Conservation (phyloP, 2,329 filamentous ascomycete species). For the Lomentospora prolificans region DNA sequence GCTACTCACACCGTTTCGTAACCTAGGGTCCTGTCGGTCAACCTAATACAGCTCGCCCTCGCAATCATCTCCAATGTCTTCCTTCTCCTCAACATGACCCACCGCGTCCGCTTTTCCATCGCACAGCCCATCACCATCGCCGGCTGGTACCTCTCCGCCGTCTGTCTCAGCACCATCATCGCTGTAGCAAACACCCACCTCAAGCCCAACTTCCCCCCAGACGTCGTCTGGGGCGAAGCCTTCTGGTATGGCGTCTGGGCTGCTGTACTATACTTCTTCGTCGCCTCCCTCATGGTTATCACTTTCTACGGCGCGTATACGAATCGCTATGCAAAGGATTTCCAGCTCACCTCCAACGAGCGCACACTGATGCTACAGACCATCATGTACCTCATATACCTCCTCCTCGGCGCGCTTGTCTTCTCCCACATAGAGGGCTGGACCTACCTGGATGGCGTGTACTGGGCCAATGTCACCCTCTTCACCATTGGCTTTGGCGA, state of each 20-base stretch:
- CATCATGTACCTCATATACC: slow-evolving; percentile 73
- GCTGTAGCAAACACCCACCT: slow-evolving; percentile 56
- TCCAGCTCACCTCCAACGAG: slow-evolving; percentile 68
- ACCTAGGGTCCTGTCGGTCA: slow-evolving; percentile 58
- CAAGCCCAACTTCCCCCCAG: slow-evolving; percentile 25
- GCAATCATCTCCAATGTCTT: slow-evolving; percentile 74
- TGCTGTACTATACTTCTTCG: slow-evolving; percentile 68
- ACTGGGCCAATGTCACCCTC: slow-evolving; percentile 66
- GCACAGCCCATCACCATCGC: slow-evolving; percentile 77
- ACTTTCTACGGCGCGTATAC: slow-evolving; percentile 69
- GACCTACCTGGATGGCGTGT: slow-evolving; percentile 67
- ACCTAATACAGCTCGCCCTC: slow-evolving; percentile 65
- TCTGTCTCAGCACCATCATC: slow-evolving; percentile 57
- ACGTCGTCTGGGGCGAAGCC: slow-evolving; percentile 64
- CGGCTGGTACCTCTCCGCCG: slow-evolving; percentile 60
- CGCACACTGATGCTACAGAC: slow-evolving; percentile 86
- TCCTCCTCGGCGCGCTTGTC: slow-evolving; percentile 66
- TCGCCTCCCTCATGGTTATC: slow-evolving; percentile 64
- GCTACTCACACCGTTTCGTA: neutral
- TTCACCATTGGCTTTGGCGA: slow-evolving; percentile 59
- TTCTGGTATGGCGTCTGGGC: slow-evolving; percentile 82
- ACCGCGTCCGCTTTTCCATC: slow-evolving; percentile 66
- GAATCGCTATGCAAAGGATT: slow-evolving; percentile 67
- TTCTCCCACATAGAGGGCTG: slow-evolving; percentile 66
- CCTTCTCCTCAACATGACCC: slow-evolving; percentile 79